Evolutionary conservation across 257 asterid species (phyloP), one percentile per base, ranked within the genome.

Genomic region (Coffea eugenioides): DNA sequence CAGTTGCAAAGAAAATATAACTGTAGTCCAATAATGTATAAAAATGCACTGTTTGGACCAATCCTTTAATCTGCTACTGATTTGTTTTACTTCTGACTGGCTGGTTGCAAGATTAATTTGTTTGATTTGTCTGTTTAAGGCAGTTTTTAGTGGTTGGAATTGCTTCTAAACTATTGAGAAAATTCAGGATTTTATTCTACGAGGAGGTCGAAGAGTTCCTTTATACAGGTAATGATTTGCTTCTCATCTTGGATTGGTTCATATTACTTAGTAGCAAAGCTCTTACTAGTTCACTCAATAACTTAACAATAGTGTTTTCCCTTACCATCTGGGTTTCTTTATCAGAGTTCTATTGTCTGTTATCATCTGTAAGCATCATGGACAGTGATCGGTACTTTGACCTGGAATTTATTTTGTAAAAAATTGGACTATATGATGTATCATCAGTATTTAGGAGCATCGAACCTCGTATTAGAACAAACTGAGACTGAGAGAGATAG

Each of bases 131-230:
- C 34, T 71, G 20, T 71, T 69, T 43, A 48, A 21, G 1, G 66
- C 31, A 9, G 21, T 25, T 23, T 59, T 21, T 59, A 54, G 4
- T 14, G 21, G 21, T 54, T 20, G 59, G 59, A 54, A 54, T 54
- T 25, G 45, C 65, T 49, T 69, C 78, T 81, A 39, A 85, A 74
- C 80, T 84, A 71, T 84, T 20, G 36, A 67, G 36, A 27, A 83
- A 76, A 74, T 83, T 86, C 92, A 95, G 97, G 98, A 95, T 87
- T 88, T 91, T 83, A 93, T 95, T 45, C 76, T 91, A 77, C 90
- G 98, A 82, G 99, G 98, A 81, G 94, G 96, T 69, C 88, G 91
- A 34, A 92, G 90, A 74, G 88, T 92, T 82, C 97, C 97, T 48
- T 86, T 95, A 76, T 95, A 95, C 97, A 92, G 98, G 99, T 95